Evolutionary conservation across 2,329 filamentous ascomycete genomes (phyloP).

Genomic region (Beauveria pseudobassiana): DNA sequence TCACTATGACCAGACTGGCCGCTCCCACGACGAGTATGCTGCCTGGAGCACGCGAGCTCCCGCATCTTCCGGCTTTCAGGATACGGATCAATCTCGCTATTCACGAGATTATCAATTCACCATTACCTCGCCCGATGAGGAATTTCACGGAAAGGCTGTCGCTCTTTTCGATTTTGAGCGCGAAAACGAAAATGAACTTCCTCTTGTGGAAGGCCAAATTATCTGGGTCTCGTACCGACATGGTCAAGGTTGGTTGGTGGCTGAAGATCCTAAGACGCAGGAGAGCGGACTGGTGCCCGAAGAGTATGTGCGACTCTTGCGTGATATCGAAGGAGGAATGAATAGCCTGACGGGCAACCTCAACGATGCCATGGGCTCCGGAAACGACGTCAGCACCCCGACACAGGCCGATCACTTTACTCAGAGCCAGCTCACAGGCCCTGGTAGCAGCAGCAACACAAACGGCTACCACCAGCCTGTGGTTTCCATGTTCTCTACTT

Average conservation of each 20-base stretch:
- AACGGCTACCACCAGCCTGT: conserved; percentile 64
- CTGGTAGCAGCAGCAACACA: conserved; percentile 30
- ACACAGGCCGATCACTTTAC: conserved; percentile 51
- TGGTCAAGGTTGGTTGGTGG: conserved; percentile 94
- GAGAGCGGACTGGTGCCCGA: conserved; percentile 95
- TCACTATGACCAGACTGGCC: conserved; percentile 34
- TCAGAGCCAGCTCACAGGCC: conserved; percentile 39
- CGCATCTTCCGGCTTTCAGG: conserved; percentile 50
- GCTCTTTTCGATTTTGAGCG: conserved; percentile 91
- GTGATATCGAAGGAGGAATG: conserved; percentile 88
- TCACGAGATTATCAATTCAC: conserved; percentile 92
- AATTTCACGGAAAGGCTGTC: conserved; percentile 95
- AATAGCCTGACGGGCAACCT: conserved; percentile 56
- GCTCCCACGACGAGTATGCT: conserved; percentile 44
- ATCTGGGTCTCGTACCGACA: conserved; percentile 95
- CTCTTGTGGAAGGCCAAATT: conserved; percentile 86
- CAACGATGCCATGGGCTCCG: conserved; percentile 42
- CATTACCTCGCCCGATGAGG: conserved; percentile 89
- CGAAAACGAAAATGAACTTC: conserved; percentile 94
- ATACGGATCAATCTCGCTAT: conserved; percentile 69
- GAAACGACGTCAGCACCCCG: conserved; percentile 51
- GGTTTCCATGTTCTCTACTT: conserved; percentile 63
- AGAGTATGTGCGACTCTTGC: conserved; percentile 86
- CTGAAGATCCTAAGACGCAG: conserved; percentile 87
- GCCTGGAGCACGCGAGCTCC: conserved; percentile 52